Evolutionary conservation across 352 stramenopile genomes (phyloP), one percentile per base, ranked within the genome.

Genomic region (Aphanomyces cochlioides): DNA sequence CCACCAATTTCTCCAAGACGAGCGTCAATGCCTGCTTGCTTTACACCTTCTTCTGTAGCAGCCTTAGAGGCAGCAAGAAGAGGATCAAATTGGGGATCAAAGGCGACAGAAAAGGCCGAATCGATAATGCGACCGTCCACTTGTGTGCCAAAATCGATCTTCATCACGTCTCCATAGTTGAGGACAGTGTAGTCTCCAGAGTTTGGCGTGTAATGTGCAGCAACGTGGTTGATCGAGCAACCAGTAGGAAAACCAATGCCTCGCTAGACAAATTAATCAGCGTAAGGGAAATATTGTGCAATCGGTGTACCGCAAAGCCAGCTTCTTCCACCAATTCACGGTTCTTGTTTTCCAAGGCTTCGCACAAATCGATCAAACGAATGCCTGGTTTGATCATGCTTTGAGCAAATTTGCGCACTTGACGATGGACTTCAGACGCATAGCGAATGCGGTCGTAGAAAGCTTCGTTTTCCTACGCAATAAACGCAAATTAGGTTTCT

Each of bases 131-230:
- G 81, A 48, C 96, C 96, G 73, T 99, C 96, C 40, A 99, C 89
- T 64, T 99, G 96, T 7, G 94, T 98, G 21, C 97, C 97, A 80
- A 99, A 99, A 78, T 99, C 97, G 34, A 99, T 79, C 77, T 98
- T 99, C 95, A 99, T 99, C 1, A 99, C 96, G 77, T 99, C 96
- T 48, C 96, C 95, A 67, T 98, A 97, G 43, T 82, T 75, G 13
- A 96, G 73, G 17, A 98, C 93, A 5, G 93, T 98, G 45, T 98
- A 78, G 76, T 99, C 97, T 1, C 96, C 96, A 13, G 75, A 74
- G 75, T 99, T 99, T 19, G 97, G 97, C 47, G 96, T 98, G 79
- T 98, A 99, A 77, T 99, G 97, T 7, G 97, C 97, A 10, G 96
- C 96, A 6, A 99, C 92, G 79, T 99, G 88, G 78, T 99, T 99